Evolutionary conservation across 2,329 filamentous ascomycete species (phyloP).

Genomic region (Aspergillus vadensis): DNA sequence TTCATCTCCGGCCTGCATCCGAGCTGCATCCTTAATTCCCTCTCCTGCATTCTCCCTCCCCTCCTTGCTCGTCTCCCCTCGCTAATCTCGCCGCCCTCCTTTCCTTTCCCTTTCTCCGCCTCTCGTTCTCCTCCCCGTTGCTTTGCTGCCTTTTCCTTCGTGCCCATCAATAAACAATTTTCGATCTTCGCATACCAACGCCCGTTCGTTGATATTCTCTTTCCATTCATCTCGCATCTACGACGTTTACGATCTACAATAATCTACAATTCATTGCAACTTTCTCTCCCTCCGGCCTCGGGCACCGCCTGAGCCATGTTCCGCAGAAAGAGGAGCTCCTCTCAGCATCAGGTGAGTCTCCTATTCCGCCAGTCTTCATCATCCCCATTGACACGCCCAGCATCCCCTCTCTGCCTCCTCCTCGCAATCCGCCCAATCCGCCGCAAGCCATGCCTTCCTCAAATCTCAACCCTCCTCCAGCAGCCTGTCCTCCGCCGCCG

Average conservation of each 20-base stretch:
- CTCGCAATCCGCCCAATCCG: constrained; percentile 73
- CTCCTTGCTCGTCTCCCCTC: constrained; percentile 4
- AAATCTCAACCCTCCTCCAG: constrained; percentile 64
- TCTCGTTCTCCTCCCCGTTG: not conserved
- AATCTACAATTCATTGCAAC: constrained; percentile 2
- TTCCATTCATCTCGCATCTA: not conserved
- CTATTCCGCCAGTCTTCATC: not conserved
- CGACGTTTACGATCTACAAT: constrained; percentile 3
- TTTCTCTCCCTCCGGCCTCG: constrained; percentile 1
- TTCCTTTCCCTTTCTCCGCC: constrained; percentile 6
- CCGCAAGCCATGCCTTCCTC: constrained; percentile 79
- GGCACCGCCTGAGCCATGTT: constrained; percentile 37
- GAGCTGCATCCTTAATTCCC: not conserved
- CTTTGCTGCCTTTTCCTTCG: not conserved
- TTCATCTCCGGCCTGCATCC: constrained; percentile 1
- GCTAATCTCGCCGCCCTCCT: not conserved
- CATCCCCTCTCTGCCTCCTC: constrained; percentile 67
- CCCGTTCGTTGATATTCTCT: constrained; percentile 6
- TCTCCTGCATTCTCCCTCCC: not conserved
- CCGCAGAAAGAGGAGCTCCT: constrained; percentile 44
- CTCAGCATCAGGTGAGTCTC: constrained; percentile 41
- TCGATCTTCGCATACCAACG: not conserved
- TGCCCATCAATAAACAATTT: not conserved
- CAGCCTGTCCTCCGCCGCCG: constrained; percentile 79
- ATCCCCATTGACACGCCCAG: constrained; percentile 9